Base-by-base conservation (phyloP, 2,329 filamentous ascomycete species). In the Trichoderma polysporum region DNA sequence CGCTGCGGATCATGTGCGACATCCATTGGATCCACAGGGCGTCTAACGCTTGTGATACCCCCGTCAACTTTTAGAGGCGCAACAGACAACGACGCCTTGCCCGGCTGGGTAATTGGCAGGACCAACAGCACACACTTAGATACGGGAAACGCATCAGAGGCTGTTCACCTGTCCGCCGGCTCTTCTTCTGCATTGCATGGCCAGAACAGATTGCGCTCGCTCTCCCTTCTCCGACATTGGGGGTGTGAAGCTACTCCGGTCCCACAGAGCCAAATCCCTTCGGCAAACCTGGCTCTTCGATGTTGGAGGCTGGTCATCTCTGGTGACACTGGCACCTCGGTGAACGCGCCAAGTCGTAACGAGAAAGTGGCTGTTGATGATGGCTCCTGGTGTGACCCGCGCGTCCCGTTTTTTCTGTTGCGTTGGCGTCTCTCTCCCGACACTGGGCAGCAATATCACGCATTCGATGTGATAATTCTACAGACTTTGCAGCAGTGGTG, bases 1-100 rank as follows among this genome's bases (percentile, higher is more conserved):
- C 45, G 54, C 73, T 70, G 68, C 71, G 69, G 68, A 74, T 75
- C 73, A 75, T 75, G 73, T 74, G 73, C 71, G 75, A 74, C 73
- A 74, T 74, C 72, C 70, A 71, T 67, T 70, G 69, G 70, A 69
- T 73, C 73, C 73, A 74, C 73, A 68, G 67, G 73, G 72, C 73
- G 72, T 75, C 70, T 74, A 73, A 75, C 73, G 72, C 72, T 71
- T 73, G 69, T 72, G 61, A 65, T 66, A 63, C 63, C 66, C 66
- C 66, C 58, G 58, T 67, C 66, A 53, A 33, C 52, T 58, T 66
- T 59, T 52, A 49, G 60, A 68, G 66, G 66, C 61, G 60, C 60
- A 63, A 63, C 60, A n/a, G 50, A 41, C 50, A 39, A 41, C 66
- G 39, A 45, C 60, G 66, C 66, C 50, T 62, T 52, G 52, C 49